phyloP scores from a whole-genome alignment of 1,284 basidiomycete species.

The Ustilago tritici region DNA sequence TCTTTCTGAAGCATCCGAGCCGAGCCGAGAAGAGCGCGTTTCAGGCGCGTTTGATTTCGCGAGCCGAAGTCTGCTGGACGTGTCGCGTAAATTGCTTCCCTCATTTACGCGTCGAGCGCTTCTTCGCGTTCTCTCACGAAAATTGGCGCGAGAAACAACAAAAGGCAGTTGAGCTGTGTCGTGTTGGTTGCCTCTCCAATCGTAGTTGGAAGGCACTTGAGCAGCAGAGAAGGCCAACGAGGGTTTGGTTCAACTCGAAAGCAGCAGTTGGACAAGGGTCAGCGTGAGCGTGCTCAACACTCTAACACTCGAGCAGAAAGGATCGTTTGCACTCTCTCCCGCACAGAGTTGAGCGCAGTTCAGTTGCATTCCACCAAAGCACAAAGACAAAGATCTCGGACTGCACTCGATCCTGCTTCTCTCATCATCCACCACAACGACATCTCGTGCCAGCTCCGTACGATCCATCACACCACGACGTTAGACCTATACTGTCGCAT shows the following conservation, averaged over 20 bases:
- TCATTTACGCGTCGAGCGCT: slow-evolving; percentile 44
- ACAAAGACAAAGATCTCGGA: not conserved
- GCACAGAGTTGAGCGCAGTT: slow-evolving; percentile 1
- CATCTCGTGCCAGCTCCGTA: not conserved
- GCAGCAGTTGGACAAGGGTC: not conserved
- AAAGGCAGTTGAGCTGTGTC: slow-evolving; percentile 33
- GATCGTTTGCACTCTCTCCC: not conserved
- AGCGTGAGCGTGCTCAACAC: slow-evolving; percentile 10
- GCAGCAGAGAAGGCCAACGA: slow-evolving; percentile 4
- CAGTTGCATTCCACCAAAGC: not conserved
- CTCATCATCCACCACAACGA: slow-evolving; percentile 4
- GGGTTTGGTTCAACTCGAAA: no score
- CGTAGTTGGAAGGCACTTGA: slow-evolving; percentile 15
- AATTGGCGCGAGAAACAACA: slow-evolving; percentile 7
- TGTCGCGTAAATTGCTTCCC: slow-evolving; percentile 40
- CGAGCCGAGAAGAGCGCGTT: not conserved
- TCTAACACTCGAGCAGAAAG: slow-evolving; percentile 10
- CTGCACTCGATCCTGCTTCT: not conserved
- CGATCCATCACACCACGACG: not conserved
- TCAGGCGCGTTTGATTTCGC: not conserved
- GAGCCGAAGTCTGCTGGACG: slow-evolving; percentile 3
- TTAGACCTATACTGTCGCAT: not conserved
- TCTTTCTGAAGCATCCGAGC: no score
- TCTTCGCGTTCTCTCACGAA: slow-evolving; percentile 7
- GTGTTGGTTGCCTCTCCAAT: not conserved